phyloP scores from a whole-genome alignment of 2,329 filamentous ascomycete genomes.

The Diaporthe helianthi region DNA sequence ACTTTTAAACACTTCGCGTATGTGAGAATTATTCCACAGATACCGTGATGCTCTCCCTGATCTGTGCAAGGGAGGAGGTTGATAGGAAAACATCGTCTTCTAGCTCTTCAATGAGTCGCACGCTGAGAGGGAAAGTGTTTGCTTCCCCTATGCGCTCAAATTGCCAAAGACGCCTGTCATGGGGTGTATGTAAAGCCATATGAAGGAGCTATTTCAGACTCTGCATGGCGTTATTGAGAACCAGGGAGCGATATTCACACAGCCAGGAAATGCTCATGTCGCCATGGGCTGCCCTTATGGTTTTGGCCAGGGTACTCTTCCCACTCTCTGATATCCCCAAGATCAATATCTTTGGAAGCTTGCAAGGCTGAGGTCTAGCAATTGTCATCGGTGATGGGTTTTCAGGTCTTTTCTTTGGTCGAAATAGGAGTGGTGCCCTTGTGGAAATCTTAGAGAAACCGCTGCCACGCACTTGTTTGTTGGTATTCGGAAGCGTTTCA shows the following conservation, averaged over 20 bases:
- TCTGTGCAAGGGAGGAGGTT: background rate
- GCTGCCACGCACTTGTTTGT: background rate
- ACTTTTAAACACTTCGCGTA: background rate
- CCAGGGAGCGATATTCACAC: too few species aligned
- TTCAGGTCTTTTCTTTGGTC: background rate
- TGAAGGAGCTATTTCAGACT: background rate
- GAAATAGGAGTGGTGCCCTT: background rate
- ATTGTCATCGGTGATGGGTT: background rate
- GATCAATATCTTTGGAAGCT: background rate
- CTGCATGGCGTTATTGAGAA: background rate
- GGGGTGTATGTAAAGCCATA: background rate
- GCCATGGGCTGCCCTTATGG: background rate
- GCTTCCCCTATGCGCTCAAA: background rate
- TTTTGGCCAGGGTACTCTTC: background rate
- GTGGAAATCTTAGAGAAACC: background rate
- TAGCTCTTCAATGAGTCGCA: background rate
- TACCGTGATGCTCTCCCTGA: background rate
- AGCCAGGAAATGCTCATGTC: background rate
- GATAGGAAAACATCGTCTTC: background rate
- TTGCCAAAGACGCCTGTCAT: background rate
- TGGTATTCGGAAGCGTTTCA: background rate
- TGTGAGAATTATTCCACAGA: background rate
- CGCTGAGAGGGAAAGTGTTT: background rate
- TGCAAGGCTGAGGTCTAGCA: accelerated
- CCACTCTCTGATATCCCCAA: background rate